A percentile compares a stretch with the other conserved stretches of the same genome.
Evolutionary conservation across 1,139 yeast species (phyloP).

Genomic region (Blastobotrys arbuscula): DNA sequence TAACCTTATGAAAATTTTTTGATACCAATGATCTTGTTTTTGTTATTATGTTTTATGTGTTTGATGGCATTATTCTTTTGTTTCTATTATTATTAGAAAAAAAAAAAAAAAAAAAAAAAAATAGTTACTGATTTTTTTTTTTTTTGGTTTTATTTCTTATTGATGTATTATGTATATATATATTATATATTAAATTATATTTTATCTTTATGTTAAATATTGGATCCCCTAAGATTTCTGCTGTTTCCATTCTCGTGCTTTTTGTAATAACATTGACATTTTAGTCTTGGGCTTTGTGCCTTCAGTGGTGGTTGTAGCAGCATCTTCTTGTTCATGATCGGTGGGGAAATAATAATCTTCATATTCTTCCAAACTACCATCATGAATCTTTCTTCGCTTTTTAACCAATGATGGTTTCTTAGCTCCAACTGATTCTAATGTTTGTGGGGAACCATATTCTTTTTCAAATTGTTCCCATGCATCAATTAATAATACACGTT

Average conservation of each 20-base stretch:
- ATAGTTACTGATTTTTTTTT: too few species aligned
- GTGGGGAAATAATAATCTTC: conserved; percentile 62
- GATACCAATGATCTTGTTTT: too few species aligned
- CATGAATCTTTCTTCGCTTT: conserved; percentile 40
- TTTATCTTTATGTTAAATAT: too few species aligned
- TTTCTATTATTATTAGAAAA: too few species aligned
- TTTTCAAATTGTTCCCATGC: conserved; percentile 64
- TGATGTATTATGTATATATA: too few species aligned
- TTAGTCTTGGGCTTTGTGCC: conserved; percentile 20
- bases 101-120: too few species aligned
- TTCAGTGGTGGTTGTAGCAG: background rate
- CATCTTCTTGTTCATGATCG: conserved; percentile 23
- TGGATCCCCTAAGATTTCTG: too few species aligned
- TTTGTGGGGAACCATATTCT: conserved; percentile 49
- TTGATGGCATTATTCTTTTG: too few species aligned
- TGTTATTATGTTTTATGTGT: too few species aligned
- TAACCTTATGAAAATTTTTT: too few species aligned
- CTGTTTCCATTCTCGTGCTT: conserved; percentile 58
- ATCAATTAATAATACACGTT: conserved; percentile 50
- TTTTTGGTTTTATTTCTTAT: too few species aligned
- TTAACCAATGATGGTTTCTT: conserved; percentile 57
- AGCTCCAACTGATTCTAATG: conserved; percentile 36
- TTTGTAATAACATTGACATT: conserved; percentile 51
- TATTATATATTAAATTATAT: too few species aligned
- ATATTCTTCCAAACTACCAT: conserved; percentile 51